These are phyloP conservation scores for Podila horticola DNA, from an alignment of 192 early-diverging fungal genomes.

Conservation along the genomic window DNA sequence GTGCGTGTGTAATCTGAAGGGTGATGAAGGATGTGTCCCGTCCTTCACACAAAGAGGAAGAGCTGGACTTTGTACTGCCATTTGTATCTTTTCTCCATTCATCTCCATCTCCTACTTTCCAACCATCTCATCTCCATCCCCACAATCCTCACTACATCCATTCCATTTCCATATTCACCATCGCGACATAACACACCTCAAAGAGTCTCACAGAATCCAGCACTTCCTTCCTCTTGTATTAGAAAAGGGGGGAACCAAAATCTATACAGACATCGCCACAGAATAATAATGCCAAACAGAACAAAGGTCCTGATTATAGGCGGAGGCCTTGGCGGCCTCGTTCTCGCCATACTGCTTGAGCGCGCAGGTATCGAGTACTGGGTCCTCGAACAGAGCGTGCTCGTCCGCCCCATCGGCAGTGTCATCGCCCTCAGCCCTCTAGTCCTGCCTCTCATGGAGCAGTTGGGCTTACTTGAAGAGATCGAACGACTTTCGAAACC, in stretches of 20 bases:
- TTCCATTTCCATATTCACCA: too few relatives aligned
- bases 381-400: constrained; percentile 19
- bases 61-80: too few relatives aligned
- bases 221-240: too few relatives aligned
- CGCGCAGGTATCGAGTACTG: constrained; percentile 25
- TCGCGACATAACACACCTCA: too few relatives aligned
- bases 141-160: too few relatives aligned
- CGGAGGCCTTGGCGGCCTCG: constrained; percentile 16
- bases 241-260: background rate
- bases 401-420: constrained; percentile 26
- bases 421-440: constrained; percentile 16
- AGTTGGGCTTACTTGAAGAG: constrained; percentile 18
- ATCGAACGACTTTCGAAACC: constrained; percentile 18
- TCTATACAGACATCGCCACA: background rate
- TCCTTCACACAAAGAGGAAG: too few relatives aligned
- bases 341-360: constrained; percentile 18
- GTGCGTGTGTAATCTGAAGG: too few relatives aligned
- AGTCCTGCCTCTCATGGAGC: constrained; percentile 25
- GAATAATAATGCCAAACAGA: background rate
- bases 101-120: too few relatives aligned
- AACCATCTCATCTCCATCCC: too few relatives aligned
- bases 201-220: too few relatives aligned
- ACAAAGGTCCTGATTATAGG: constrained; percentile 20
- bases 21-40: too few relatives aligned
- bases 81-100: too few relatives aligned